These are phyloP conservation scores for Brettanomyces anomalus DNA, from an alignment of 805 yeast species.

Conservation along the genomic window DNA sequence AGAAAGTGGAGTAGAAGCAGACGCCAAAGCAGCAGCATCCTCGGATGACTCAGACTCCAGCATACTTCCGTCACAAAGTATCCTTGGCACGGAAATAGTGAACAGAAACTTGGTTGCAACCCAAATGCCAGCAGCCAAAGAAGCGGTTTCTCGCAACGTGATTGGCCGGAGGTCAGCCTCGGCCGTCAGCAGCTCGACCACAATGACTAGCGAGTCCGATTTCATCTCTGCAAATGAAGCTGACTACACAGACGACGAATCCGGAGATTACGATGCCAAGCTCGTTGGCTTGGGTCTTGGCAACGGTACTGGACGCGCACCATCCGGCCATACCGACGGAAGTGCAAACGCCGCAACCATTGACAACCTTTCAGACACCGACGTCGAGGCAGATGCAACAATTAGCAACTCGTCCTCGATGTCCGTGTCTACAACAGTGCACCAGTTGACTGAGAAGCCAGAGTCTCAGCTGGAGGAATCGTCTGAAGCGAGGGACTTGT, in stretches of 20 bases:
- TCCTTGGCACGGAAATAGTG: too few relatives aligned
- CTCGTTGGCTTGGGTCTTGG: neutral
- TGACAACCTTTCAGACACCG: neutral
- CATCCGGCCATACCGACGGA: neutral
- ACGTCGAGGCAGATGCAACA: conserved; percentile 6
- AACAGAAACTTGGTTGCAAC: too few relatives aligned
- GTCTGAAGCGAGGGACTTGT: too few relatives aligned
- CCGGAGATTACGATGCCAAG: neutral
- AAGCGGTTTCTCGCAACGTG: too few relatives aligned
- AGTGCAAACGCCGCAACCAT: neutral
- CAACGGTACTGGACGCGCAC: neutral
- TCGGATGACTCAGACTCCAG: too few relatives aligned
- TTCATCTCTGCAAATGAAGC: conserved; percentile 26
- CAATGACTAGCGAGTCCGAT: conserved; percentile 22
- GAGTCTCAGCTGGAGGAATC: too few relatives aligned
- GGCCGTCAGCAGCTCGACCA: conserved; percentile 8
- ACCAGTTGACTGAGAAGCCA: too few relatives aligned
- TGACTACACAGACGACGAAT: conserved; percentile 6
- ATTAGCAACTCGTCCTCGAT: neutral
- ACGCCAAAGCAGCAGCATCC: too few relatives aligned
- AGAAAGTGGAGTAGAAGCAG: too few relatives aligned
- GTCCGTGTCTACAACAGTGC: too few relatives aligned
- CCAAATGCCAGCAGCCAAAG: too few relatives aligned
- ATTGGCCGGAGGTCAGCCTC: neutral
- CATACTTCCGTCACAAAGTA: too few relatives aligned